These are phyloP conservation scores for Psilocybe cyanescens DNA, from an alignment of 768 basidiomycete species.

Conservation along the genomic window DNA sequence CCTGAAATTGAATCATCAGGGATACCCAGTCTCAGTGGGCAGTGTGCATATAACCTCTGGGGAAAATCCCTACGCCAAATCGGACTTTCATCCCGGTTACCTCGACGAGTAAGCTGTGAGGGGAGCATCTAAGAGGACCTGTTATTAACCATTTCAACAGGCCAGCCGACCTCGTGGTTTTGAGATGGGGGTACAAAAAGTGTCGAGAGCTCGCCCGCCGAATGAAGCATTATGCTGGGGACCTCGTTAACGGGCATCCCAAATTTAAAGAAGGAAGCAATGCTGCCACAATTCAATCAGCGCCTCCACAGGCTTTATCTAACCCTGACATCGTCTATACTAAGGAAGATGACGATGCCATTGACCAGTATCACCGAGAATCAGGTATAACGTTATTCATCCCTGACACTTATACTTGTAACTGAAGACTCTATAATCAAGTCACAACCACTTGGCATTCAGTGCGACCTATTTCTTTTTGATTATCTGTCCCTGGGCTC, in stretches of 20 bases:
- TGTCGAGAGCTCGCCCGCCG: slow-evolving; percentile 57
- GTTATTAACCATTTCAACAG: slow-evolving; percentile 21
- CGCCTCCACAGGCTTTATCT: slow-evolving; percentile 33
- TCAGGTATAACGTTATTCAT: slow-evolving; percentile 32
- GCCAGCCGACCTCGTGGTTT: slow-evolving; percentile 44
- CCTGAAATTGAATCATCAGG: slow-evolving; percentile 20
- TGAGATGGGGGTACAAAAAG: slow-evolving; percentile 60
- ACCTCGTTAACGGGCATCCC: slow-evolving; percentile 38
- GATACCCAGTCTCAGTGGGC: slow-evolving; percentile 52
- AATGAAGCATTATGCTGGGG: slow-evolving; percentile 49
- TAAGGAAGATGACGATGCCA: slow-evolving; percentile 42
- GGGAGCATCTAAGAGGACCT: not conserved
- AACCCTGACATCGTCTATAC: slow-evolving; percentile 45
- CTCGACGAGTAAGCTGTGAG: slow-evolving; percentile 41
- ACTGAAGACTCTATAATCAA: slow-evolving; percentile 14
- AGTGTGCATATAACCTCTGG: slow-evolving; percentile 51
- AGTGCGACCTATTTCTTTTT: slow-evolving; percentile 25
- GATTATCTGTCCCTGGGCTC: not conserved
- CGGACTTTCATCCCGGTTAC: slow-evolving; percentile 50
- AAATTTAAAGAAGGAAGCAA: slow-evolving; percentile 36
- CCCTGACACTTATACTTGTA: not conserved
- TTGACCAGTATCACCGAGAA: slow-evolving; percentile 41
- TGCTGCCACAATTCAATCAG: slow-evolving; percentile 27
- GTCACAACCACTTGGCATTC: slow-evolving; percentile 52
- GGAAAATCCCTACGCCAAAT: slow-evolving; percentile 40